phyloP scores from a whole-genome alignment of 768 basidiomycete species.

The Leccinum pellstonianum region DNA sequence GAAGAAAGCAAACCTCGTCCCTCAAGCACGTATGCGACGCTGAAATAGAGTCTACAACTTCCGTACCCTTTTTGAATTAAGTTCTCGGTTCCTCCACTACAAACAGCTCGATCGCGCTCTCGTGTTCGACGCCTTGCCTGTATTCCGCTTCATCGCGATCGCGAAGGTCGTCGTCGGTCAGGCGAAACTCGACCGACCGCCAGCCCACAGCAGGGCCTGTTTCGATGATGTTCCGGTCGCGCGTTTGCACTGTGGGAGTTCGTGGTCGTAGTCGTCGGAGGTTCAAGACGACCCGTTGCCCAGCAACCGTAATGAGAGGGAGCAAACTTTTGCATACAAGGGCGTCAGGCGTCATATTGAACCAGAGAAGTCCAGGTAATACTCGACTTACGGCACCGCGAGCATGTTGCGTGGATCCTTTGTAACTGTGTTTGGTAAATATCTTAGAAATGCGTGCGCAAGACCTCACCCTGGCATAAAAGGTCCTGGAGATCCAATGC shows the following conservation, averaged over 20 bases:
- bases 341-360: not conserved
- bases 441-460: not conserved
- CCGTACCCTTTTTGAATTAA: not conserved
- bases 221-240: not conserved
- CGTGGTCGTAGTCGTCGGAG: slow-evolving; percentile 1
- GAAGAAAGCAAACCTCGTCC: not conserved
- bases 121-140: not conserved
- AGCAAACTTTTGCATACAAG: not conserved
- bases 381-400: not conserved
- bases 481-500: not conserved
- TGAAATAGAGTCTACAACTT: not conserved
- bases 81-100: not conserved
- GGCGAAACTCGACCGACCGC: not conserved
- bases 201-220: not conserved
- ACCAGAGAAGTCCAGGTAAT: not conserved
- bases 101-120: not conserved
- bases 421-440: not conserved
- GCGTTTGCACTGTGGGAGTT: not conserved
- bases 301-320: slow-evolving; percentile 16
- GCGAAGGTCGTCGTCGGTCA: not conserved
- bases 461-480: not conserved
- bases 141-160: not conserved
- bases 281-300: slow-evolving; percentile 22
- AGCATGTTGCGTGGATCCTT: slow-evolving; percentile 8
- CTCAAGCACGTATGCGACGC: not conserved